A percentile compares a stretch with the other conserved stretches of the same genome.
phyloP scores from a whole-genome alignment of 305 asterid species.

The Fraxinus velutina region DNA sequence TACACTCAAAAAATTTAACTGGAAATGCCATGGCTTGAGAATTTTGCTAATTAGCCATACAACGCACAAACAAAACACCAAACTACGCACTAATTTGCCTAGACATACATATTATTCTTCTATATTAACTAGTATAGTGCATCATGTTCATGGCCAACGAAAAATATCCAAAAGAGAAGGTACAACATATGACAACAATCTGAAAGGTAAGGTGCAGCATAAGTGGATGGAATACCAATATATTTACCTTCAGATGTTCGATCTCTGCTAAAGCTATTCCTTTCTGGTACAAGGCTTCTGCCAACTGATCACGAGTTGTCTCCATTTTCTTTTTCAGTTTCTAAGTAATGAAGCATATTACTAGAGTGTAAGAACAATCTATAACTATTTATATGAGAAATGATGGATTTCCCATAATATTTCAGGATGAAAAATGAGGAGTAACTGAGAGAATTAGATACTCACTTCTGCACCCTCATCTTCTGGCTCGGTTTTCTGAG shows the following conservation, averaged over 20 bases:
- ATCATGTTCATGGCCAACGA: not conserved
- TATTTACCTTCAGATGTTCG: conserved; percentile 58
- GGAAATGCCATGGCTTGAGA: not conserved
- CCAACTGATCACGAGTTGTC: conserved; percentile 72
- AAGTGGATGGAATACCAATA: not conserved
- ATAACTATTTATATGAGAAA: not conserved
- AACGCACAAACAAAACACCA: not conserved
- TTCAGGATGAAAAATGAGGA: not conserved
- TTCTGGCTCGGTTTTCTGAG: conserved; percentile 73
- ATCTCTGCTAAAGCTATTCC: conserved; percentile 79
- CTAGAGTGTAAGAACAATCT: not conserved
- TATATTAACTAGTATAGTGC: not conserved
- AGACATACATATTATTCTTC: not conserved
- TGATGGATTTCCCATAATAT: not conserved
- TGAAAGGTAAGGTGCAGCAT: not conserved
- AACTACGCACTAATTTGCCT: not conserved
- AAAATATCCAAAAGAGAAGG: not conserved
- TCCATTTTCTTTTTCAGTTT: conserved; percentile 84
- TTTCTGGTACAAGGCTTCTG: conserved; percentile 88
- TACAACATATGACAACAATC: not conserved
- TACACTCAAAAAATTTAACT: not conserved
- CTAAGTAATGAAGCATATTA: conserved; percentile 35
- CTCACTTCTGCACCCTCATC: conserved; percentile 91
- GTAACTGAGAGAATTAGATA: conserved; percentile 21
- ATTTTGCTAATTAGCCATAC: not conserved